Conservation (phyloP, 345 rosid genomes). For the Linum trigynum region DNA sequence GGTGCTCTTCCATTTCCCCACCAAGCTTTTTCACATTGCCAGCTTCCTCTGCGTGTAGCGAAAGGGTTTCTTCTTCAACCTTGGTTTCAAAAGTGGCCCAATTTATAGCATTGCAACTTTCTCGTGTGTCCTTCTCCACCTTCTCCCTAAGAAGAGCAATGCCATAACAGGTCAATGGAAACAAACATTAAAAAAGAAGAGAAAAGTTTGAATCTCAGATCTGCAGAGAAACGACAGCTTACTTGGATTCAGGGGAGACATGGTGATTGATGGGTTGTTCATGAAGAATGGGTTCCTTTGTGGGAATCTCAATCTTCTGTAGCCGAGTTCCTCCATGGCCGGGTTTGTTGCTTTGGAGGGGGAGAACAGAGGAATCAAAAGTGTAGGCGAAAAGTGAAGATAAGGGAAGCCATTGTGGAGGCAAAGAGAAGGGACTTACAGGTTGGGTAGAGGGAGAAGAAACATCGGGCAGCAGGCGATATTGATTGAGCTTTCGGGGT, state of each 20-base stretch:
- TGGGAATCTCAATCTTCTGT: no score
- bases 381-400: neutral
- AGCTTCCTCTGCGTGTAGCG: constrained; percentile 3
- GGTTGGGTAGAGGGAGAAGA: constrained; percentile 11
- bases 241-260: constrained; percentile 1
- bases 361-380: neutral
- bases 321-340: constrained; percentile 7
- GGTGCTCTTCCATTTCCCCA: neutral
- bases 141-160: constrained; percentile 9
- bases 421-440: constrained; percentile 13
- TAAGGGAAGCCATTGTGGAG: neutral
- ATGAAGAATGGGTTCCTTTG: constrained; percentile 15
- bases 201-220: neutral
- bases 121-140: neutral
- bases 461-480: neutral
- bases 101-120: constrained; percentile 10
- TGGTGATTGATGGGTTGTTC: no score
- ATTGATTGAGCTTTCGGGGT: constrained; percentile 4
- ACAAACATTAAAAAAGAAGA: neutral
- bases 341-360: neutral
- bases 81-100: constrained; percentile 10
- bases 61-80: neutral
- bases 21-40: neutral
- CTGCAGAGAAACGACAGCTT: constrained; percentile 3
- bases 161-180: neutral